phyloP scores from a whole-genome alignment of 805 yeast species.

The Spathaspora girioi region DNA sequence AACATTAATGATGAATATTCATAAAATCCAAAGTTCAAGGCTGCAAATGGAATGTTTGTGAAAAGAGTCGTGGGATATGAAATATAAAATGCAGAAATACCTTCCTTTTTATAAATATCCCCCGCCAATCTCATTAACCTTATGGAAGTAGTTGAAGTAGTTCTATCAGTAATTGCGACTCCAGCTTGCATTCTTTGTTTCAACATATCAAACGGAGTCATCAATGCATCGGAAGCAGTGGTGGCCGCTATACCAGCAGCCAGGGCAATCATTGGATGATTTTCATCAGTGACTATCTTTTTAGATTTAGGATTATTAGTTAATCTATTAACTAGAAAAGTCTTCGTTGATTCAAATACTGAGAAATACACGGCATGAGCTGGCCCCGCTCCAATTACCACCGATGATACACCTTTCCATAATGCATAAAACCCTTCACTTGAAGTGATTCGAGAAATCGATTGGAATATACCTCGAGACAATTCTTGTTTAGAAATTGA shows the following conservation, averaged over 20 bases:
- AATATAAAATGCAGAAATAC: constrained; percentile 77
- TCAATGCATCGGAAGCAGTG: constrained; percentile 87
- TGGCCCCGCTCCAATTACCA: constrained; percentile 97
- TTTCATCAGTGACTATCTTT: constrained; percentile 52
- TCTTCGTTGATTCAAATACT: constrained; percentile 83
- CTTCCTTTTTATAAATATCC: constrained; percentile 57
- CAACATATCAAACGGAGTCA: constrained; percentile 96
- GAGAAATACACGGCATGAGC: constrained; percentile 96
- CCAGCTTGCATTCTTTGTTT: constrained; percentile 88
- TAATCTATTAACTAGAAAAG: constrained; percentile 45
- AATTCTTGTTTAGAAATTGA: constrained; percentile 15
- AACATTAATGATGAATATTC: constrained; percentile 75
- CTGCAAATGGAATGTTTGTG: constrained; percentile 93
- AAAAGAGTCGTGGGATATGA: constrained; percentile 92
- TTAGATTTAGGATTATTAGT: constrained; percentile 30
- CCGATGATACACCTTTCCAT: constrained; percentile 93
- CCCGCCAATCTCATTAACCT: constrained; percentile 36
- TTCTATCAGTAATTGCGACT: constrained; percentile 1
- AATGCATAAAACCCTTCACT: constrained; percentile 84
- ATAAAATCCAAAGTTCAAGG: constrained; percentile 88
- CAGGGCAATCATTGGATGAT: constrained; percentile 81
- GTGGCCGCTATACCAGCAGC: constrained; percentile 91
- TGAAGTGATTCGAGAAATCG: constrained; percentile 73
- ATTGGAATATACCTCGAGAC: constrained; percentile 49
- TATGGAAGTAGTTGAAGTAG: constrained; percentile 17